A percentile compares a stretch with the other conserved stretches of the same genome.
These are phyloP conservation scores for Brettanomyces bruxellensis DNA, from an alignment of 805 yeast species.

Conservation along the genomic window DNA sequence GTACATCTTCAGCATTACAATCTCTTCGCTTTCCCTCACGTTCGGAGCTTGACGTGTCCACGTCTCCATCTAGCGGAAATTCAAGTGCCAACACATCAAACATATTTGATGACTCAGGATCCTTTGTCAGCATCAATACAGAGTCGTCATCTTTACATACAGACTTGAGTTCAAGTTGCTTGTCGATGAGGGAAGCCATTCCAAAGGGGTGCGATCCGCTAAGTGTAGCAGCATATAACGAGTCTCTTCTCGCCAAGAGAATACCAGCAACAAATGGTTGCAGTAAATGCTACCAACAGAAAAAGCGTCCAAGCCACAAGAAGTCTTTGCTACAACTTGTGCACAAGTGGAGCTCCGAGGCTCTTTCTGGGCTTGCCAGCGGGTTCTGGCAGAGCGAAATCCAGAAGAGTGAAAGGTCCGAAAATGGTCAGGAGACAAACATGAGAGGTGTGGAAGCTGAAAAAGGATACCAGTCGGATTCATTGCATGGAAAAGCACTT, in stretches of 20 bases:
- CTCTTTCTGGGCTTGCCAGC: too few species aligned
- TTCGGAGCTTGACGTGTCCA: not conserved
- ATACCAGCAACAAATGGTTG: too few species aligned
- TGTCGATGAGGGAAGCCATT: not conserved
- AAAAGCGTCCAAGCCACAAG: too few species aligned
- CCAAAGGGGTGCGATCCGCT: not conserved
- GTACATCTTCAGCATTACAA: not conserved
- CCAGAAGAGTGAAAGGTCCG: not conserved
- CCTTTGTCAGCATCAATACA: too few species aligned
- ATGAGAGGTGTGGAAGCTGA: not conserved
- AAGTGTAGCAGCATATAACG: not conserved
- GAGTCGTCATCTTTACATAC: too few species aligned
- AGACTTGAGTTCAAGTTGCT: not conserved
- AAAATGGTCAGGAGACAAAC: not conserved
- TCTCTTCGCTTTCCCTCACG: not conserved
- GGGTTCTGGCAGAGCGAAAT: too few species aligned
- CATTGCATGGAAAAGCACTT: not conserved
- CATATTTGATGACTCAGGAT: too few species aligned
- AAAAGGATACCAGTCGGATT: too few species aligned
- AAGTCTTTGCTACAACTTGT: too few species aligned
- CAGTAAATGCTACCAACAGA: too few species aligned
- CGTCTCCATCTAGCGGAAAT: not conserved
- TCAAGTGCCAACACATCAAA: not conserved
- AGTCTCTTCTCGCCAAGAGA: too few species aligned
- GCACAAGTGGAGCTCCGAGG: too few species aligned